phyloP scores from a whole-genome alignment of 208 protist genomes.

The Wallacemonas sp. region DNA sequence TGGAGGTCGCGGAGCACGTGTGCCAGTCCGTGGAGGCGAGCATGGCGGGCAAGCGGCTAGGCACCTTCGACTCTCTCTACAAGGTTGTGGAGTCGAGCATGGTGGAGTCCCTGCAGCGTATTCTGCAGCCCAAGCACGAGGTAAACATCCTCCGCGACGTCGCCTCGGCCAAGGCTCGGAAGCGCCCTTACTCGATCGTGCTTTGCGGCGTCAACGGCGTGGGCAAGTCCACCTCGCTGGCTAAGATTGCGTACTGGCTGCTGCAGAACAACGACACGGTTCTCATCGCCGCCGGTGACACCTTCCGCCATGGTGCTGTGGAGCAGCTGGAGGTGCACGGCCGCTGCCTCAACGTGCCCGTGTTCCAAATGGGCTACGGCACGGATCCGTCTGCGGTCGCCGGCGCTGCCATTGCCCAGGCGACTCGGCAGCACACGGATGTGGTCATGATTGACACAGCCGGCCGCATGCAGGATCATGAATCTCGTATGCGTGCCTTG shows the following conservation, averaged over 20 bases:
- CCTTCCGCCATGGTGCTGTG: constrained; percentile 99
- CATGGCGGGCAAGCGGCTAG: constrained; percentile 92
- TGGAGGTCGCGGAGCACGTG: constrained; percentile 96
- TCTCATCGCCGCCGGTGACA: constrained; percentile 99
- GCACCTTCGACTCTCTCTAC: constrained; percentile 91
- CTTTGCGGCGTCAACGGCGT: constrained; percentile 99
- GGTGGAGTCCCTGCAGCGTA: constrained; percentile 90
- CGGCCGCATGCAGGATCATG: constrained; percentile 99
- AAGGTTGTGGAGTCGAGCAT: constrained; percentile 83
- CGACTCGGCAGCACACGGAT: constrained; percentile 84
- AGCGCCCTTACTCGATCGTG: constrained; percentile 96
- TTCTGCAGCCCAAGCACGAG: constrained; percentile 95
- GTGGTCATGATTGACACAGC: constrained; percentile 99
- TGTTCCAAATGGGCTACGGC: constrained; percentile 98
- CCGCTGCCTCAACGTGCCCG: constrained; percentile 86
- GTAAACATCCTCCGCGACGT: constrained; percentile 97
- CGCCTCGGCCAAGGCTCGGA: constrained; percentile 45
- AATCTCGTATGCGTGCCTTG: constrained; percentile 98
- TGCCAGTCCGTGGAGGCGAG: constrained; percentile 92
- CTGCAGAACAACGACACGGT: constrained; percentile 91
- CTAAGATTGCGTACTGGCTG: constrained; percentile 98
- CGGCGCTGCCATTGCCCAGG: constrained; percentile 90
- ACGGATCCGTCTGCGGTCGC: constrained; percentile 96
- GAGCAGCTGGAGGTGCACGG: constrained; percentile 99
- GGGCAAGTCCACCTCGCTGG: constrained; percentile 99